These are phyloP conservation scores for Aechmea fasciata DNA, from an alignment of 176 grass and related monocot species.

Conservation along the genomic window DNA sequence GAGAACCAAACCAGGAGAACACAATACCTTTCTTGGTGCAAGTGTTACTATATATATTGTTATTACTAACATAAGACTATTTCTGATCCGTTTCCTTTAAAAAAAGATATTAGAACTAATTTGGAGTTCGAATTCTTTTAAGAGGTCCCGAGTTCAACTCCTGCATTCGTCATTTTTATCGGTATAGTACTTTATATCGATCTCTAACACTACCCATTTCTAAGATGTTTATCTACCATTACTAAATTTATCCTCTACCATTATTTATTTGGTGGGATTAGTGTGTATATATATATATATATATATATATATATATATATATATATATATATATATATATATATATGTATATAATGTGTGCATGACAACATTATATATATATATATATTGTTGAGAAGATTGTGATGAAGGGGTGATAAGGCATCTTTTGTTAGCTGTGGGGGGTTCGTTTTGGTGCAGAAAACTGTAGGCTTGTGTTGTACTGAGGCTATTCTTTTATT, in stretches of 20 bases:
- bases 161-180: neutral
- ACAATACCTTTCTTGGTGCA: too few relatives aligned
- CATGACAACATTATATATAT: too few relatives aligned
- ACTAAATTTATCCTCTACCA: neutral
- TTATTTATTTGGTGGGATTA: neutral
- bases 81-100: too few relatives aligned
- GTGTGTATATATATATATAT: neutral
- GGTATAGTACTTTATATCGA: neutral
- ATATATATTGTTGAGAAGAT: neutral
- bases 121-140: too few relatives aligned
- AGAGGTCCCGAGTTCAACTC: too few relatives aligned
- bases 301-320: too few relatives aligned
- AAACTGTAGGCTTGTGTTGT: neutral
- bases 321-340: too few relatives aligned
- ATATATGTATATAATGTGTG: neutral
- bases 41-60: too few relatives aligned
- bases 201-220: neutral
- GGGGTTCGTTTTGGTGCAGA: neutral
- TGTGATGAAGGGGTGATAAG: neutral
- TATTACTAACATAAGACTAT: too few relatives aligned
- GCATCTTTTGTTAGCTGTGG: constrained; percentile 2
- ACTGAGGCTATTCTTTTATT: neutral
- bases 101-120: too few relatives aligned
- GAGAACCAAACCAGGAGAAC: too few relatives aligned
- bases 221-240: neutral